These are phyloP conservation scores for Pseudisothecium myosuroides DNA, from an alignment of 225 moss, liverwort and hornwort genomes.

Conservation along the genomic window DNA sequence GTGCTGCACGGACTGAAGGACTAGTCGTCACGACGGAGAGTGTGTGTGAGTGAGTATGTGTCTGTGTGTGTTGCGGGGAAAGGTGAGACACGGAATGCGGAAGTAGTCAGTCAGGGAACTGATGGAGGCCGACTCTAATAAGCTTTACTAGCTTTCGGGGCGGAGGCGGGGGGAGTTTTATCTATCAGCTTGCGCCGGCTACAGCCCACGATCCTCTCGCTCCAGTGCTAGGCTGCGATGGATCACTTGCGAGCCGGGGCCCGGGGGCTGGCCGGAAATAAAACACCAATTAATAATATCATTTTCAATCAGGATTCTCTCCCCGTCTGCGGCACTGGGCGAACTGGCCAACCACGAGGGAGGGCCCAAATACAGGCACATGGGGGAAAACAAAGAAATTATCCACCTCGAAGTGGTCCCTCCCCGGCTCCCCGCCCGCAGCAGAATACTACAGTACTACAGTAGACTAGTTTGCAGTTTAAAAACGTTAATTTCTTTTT, in stretches of 20 bases:
- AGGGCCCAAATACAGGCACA: background rate
- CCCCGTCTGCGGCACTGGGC: background rate
- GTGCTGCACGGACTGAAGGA: background rate
- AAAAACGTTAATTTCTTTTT: background rate
- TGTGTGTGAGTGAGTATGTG: background rate
- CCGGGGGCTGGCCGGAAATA: background rate
- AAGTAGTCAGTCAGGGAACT: background rate
- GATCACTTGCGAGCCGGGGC: background rate
- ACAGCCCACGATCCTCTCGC: slow-evolving; percentile 17
- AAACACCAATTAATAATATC: background rate
- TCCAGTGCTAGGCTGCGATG: background rate
- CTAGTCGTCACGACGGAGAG: background rate
- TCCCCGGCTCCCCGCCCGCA: background rate
- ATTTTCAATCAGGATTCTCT: background rate
- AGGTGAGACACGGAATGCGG: background rate
- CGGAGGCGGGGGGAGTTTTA: background rate
- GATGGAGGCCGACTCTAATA: background rate
- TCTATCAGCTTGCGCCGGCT: slow-evolving; percentile 1
- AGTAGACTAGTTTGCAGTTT: background rate
- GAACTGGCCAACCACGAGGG: background rate
- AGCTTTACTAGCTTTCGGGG: background rate
- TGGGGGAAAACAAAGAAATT: background rate
- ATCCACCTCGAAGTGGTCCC: background rate
- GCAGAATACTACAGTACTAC: background rate
- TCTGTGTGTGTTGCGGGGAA: background rate